Percentiles rank a stretch among this genome's conserved stretches.
phyloP scores from a whole-genome alignment of 2,329 filamentous ascomycete species.

The Geosmithia flava region DNA sequence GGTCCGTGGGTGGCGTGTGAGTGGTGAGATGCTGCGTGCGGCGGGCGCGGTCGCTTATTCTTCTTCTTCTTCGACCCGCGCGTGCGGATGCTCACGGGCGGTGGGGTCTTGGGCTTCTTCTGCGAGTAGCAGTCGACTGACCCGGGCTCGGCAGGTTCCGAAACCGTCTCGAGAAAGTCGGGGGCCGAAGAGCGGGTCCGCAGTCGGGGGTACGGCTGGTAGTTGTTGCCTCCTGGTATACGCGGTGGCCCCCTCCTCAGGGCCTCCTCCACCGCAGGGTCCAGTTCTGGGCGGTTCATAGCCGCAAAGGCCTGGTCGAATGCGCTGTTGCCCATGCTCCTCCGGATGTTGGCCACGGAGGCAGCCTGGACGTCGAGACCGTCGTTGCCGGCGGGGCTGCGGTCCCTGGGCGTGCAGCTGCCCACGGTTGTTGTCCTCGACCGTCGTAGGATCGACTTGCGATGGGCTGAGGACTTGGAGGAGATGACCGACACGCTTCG shows the following conservation, averaged over 20 bases:
- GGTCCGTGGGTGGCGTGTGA: no score
- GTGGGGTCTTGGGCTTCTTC: slow-evolving; percentile 17
- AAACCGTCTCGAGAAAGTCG: slow-evolving; percentile 10
- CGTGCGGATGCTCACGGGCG: slow-evolving; percentile 30
- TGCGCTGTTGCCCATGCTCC: slow-evolving; percentile 11
- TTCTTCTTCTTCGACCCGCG: slow-evolving; percentile 15
- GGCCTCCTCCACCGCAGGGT: background rate
- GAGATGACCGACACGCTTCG: background rate
- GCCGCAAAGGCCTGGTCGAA: slow-evolving; percentile 13
- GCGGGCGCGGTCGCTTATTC: slow-evolving; percentile 1
- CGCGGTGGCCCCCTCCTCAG: background rate
- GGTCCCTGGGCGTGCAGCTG: background rate
- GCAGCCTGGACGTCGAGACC: slow-evolving; percentile 1
- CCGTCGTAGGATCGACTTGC: slow-evolving; percentile 1
- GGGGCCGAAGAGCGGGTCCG: slow-evolving; percentile 11
- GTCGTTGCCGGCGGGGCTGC: background rate
- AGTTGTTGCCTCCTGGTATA: background rate
- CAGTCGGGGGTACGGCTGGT: slow-evolving; percentile 1
- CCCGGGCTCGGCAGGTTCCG: slow-evolving; percentile 1
- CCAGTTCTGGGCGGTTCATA: background rate
- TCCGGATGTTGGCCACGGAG: slow-evolving; percentile 5
- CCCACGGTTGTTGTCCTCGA: background rate
- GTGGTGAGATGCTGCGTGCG: slow-evolving; percentile 1
- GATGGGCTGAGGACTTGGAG: background rate
- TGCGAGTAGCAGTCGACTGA: slow-evolving; percentile 1